A percentile compares a stretch with the other conserved stretches of the same genome.
Conservation (phyloP, 768 basidiomycete genomes). For the Saitozyma podzolica region DNA sequence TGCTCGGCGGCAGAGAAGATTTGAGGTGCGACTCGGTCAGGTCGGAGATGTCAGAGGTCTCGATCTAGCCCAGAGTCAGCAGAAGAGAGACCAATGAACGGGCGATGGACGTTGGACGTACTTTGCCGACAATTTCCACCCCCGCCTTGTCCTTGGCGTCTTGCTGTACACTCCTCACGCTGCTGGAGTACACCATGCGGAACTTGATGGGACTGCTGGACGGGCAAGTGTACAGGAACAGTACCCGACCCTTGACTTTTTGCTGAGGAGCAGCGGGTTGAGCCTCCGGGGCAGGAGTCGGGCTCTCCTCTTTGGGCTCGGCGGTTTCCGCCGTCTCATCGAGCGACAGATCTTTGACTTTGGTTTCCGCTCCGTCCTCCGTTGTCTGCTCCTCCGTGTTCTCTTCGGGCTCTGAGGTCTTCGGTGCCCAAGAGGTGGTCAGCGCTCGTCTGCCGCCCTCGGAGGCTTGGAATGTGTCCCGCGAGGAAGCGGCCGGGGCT, state of each 20-base stretch:
- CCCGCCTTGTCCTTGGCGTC: conserved; percentile 60
- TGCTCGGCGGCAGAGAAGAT: conserved; percentile 57
- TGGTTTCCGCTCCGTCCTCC: conserved; percentile 6
- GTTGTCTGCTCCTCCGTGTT: conserved; percentile 1
- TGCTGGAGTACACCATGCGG: conserved; percentile 86
- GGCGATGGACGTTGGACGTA: conserved; percentile 32
- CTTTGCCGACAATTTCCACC: conserved; percentile 56
- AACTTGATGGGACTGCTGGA: conserved; percentile 74
- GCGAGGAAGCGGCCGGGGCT: conserved; percentile 6
- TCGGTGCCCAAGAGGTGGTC: conserved; percentile 11
- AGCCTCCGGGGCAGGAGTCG: background rate
- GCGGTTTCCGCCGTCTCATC: conserved; percentile 11
- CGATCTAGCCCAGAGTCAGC: conserved; percentile 62
- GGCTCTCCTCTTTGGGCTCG: conserved; percentile 4
- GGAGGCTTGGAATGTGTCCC: conserved; percentile 41
- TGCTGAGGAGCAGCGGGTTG: background rate
- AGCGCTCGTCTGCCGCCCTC: conserved; percentile 35
- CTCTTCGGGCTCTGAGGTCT: conserved; percentile 1
- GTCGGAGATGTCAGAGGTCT: conserved; percentile 78
- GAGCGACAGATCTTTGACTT: conserved; percentile 4
- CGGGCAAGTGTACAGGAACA: conserved; percentile 92
- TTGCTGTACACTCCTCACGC: conserved; percentile 61
- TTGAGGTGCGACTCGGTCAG: conserved; percentile 66
- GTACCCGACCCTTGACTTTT: conserved; percentile 50
- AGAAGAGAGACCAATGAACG: conserved; percentile 45